These are phyloP conservation scores for Annona squamosa DNA, from an alignment of 164 flowering plant genomes.

Conservation along the genomic window DNA sequence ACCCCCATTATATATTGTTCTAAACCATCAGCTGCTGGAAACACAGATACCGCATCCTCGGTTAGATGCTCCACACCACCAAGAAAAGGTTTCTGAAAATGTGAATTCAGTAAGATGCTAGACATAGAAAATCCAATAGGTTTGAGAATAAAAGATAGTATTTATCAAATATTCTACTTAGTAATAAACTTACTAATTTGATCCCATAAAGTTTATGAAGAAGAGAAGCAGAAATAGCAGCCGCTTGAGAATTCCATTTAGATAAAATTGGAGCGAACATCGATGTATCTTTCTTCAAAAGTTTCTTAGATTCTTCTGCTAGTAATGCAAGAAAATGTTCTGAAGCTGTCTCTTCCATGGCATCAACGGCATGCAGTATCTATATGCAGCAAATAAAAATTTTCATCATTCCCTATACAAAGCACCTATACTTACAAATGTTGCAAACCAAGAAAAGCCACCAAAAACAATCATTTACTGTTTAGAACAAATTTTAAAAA, in stretches of 20 bases:
- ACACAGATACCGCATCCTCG: constrained; percentile 88
- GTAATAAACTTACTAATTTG: constrained; percentile 59
- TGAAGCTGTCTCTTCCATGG: constrained; percentile 34
- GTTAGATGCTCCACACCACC: constrained; percentile 82
- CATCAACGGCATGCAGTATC: constrained; percentile 60
- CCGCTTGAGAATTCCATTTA: constrained; percentile 68
- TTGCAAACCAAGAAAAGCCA: neutral
- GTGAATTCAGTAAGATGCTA: constrained; percentile 11
- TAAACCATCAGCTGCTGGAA: constrained; percentile 85
- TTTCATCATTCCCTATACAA: too few relatives aligned
- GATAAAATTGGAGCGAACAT: constrained; percentile 66
- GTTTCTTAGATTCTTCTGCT: constrained; percentile 72
- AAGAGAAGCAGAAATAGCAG: constrained; percentile 67
- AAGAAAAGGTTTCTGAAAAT: constrained; percentile 86
- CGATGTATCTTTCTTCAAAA: constrained; percentile 58
- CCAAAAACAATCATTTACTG: neutral
- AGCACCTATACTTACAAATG: too few relatives aligned
- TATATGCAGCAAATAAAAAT: constrained; percentile 23
- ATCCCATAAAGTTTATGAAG: constrained; percentile 83
- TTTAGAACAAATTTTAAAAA: neutral
- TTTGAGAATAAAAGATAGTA: neutral
- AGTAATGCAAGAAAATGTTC: constrained; percentile 78
- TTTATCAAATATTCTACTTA: neutral
- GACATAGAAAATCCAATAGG: neutral
- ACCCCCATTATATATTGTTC: constrained; percentile 61